Evolutionary conservation across 345 rosid species (phyloP).

Genomic region (Heritiera littoralis): DNA sequence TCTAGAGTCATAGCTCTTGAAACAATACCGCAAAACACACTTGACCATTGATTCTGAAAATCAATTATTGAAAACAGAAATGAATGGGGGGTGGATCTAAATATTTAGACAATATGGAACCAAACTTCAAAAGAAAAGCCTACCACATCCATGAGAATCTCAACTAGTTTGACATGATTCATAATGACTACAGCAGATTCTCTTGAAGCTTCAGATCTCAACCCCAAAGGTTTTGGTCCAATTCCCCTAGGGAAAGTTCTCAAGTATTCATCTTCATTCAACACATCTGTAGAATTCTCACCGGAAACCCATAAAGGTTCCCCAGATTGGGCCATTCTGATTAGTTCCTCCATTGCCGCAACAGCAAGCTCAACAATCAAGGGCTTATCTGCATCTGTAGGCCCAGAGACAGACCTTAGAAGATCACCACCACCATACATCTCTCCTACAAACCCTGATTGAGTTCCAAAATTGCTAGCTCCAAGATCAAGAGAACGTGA

Average conservation of each 20-base stretch:
- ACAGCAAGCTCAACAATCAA: slow-evolving; percentile 88
- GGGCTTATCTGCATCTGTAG: slow-evolving; percentile 83
- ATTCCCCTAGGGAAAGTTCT: slow-evolving; percentile 82
- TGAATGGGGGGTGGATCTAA: not conserved
- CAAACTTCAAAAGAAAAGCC: not conserved
- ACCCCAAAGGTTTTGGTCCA: slow-evolving; percentile 72
- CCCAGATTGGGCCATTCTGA: slow-evolving; percentile 76
- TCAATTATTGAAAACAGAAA: not conserved
- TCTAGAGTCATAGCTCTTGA: slow-evolving; percentile 89
- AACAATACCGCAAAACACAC: slow-evolving; percentile 81
- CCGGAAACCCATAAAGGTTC: slow-evolving; percentile 74
- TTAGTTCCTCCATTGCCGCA: slow-evolving; percentile 94
- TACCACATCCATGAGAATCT: slow-evolving; percentile 97
- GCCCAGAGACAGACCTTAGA: slow-evolving; percentile 56
- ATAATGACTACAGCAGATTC: slow-evolving; percentile 80
- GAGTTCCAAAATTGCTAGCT: slow-evolving; percentile 51
- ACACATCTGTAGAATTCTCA: slow-evolving; percentile 46
- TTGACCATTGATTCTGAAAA: slow-evolving; percentile 80
- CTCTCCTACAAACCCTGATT: slow-evolving; percentile 68
- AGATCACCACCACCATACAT: slow-evolving; percentile 67
- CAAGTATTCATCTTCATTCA: slow-evolving; percentile 78
- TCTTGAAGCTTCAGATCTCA: slow-evolving; percentile 84
- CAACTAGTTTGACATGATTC: slow-evolving; percentile 80
- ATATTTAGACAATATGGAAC: not conserved
- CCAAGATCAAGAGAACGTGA: slow-evolving; percentile 60